Evolutionary conservation across 306 rosid species (phyloP).

Genomic region (Arachis hypogaea): DNA sequence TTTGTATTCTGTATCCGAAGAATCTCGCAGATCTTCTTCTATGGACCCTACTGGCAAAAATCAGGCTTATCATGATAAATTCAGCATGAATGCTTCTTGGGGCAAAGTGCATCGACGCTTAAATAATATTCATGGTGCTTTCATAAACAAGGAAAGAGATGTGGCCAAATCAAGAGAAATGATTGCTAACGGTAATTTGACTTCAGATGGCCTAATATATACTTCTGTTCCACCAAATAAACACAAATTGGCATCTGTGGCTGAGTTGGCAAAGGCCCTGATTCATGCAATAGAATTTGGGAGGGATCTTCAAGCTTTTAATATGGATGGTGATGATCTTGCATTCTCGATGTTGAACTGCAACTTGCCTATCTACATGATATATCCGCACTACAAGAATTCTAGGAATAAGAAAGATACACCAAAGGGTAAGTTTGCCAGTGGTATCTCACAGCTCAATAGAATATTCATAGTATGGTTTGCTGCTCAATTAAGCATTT

Average conservation of each 20-base stretch:
- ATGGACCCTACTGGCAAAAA: slow-evolving; percentile 46
- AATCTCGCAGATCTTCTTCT: slow-evolving; percentile 53
- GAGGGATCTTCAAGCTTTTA: slow-evolving; percentile 56
- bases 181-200: slow-evolving; percentile 49
- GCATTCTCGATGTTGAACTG: slow-evolving; percentile 74
- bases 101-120: slow-evolving; percentile 59
- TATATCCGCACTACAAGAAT: slow-evolving; percentile 81
- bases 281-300: slow-evolving; percentile 51
- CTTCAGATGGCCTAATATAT: slow-evolving; percentile 43
- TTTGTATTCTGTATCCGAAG: slow-evolving; percentile 56
- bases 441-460: slow-evolving; percentile 88
- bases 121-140: slow-evolving; percentile 49
- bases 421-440: slow-evolving; percentile 67
- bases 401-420: slow-evolving; percentile 63
- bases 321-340: slow-evolving; percentile 58
- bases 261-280: slow-evolving; percentile 41
- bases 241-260: slow-evolving; percentile 49
- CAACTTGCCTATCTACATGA: slow-evolving; percentile 83
- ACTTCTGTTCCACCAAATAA: slow-evolving; percentile 46
- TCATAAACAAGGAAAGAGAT: slow-evolving; percentile 56
- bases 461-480: slow-evolving; percentile 78
- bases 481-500: slow-evolving; percentile 40
- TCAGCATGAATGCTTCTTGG: slow-evolving; percentile 54
- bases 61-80: slow-evolving; percentile 50
- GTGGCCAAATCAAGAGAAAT: slow-evolving; percentile 54